Evolutionary conservation across 257 asterid species (phyloP).

Genomic region (Misopates orontium): DNA sequence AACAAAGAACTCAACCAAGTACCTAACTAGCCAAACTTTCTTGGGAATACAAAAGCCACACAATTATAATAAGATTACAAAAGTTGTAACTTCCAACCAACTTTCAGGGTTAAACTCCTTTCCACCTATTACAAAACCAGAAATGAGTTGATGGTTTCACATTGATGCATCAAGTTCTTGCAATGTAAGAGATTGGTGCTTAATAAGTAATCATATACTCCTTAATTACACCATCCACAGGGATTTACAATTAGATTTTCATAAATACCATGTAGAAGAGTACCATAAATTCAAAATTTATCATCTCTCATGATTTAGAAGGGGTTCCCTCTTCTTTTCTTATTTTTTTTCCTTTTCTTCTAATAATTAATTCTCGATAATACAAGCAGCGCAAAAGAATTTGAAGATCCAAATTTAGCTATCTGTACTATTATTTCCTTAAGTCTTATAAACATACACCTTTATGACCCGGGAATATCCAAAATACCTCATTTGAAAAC

Average conservation of each 20-base stretch:
- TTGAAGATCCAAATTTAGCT: too few species aligned
- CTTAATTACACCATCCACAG: not conserved
- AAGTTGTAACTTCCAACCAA: slow-evolving; percentile 22
- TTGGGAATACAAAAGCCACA: slow-evolving; percentile 25
- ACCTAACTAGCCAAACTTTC: slow-evolving; percentile 20
- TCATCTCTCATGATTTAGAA: not conserved
- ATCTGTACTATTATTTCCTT: too few species aligned
- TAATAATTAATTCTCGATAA: too few species aligned
- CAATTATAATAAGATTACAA: slow-evolving; percentile 18
- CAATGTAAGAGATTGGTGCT: slow-evolving; percentile 15
- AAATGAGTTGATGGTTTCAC: slow-evolving; percentile 1
- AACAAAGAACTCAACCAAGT: slow-evolving; percentile 28
- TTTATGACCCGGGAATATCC: too few species aligned
- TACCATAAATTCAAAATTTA: not conserved
- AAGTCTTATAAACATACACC: too few species aligned
- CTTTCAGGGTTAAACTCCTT: slow-evolving; percentile 12
- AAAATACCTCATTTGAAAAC: too few species aligned
- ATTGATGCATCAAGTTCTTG: slow-evolving; percentile 7
- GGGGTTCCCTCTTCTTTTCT: not conserved
- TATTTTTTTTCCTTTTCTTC: too few species aligned
- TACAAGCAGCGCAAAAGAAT: too few species aligned
- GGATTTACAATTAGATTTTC: not conserved
- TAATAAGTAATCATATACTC: slow-evolving; percentile 16
- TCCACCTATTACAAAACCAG: slow-evolving; percentile 6
- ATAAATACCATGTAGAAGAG: not conserved